Evolutionary conservation across 2,329 filamentous ascomycete genomes (phyloP).

Genomic region (Penicillium brevicompactum): DNA sequence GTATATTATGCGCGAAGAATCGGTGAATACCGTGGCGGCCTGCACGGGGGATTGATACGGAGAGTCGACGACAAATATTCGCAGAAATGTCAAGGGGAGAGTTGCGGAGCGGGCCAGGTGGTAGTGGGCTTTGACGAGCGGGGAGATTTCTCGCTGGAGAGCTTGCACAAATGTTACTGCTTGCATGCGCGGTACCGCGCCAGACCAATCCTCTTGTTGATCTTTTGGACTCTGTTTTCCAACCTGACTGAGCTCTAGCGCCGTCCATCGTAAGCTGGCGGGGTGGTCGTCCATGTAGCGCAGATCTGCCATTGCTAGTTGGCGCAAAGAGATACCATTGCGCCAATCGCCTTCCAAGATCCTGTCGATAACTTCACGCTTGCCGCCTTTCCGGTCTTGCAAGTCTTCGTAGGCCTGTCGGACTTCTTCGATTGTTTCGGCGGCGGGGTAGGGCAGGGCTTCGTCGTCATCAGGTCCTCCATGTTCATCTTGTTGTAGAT

Average conservation of each 20-base stretch:
- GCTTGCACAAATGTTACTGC: slow-evolving; percentile 77
- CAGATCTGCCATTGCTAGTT: slow-evolving; percentile 58
- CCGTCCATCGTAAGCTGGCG: slow-evolving; percentile 55
- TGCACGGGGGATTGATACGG: slow-evolving; percentile 67
- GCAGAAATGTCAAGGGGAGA: slow-evolving; percentile 68
- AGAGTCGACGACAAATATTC: slow-evolving; percentile 77
- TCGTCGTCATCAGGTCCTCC: slow-evolving; percentile 59
- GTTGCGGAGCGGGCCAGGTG: slow-evolving; percentile 72
- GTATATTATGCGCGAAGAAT: slow-evolving; percentile 72
- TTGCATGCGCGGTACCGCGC: slow-evolving; percentile 69
- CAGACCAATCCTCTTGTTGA: slow-evolving; percentile 36
- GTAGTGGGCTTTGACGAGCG: slow-evolving; percentile 82
- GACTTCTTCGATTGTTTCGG: slow-evolving; percentile 66
- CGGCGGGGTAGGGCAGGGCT: slow-evolving; percentile 70
- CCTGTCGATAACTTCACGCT: slow-evolving; percentile 58
- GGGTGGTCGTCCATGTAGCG: slow-evolving; percentile 58
- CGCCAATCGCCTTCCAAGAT: slow-evolving; percentile 61
- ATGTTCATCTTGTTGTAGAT: slow-evolving; percentile 54
- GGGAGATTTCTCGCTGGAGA: slow-evolving; percentile 72
- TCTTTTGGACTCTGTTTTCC: slow-evolving; percentile 17
- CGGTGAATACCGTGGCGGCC: slow-evolving; percentile 46
- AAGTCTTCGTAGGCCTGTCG: slow-evolving; percentile 65
- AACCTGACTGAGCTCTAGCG: slow-evolving; percentile 48
- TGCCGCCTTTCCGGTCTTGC: slow-evolving; percentile 55
- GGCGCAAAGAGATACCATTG: slow-evolving; percentile 56